Conservation (phyloP, 2,329 filamentous ascomycete species). For the Fusarium solani-melongenae region DNA sequence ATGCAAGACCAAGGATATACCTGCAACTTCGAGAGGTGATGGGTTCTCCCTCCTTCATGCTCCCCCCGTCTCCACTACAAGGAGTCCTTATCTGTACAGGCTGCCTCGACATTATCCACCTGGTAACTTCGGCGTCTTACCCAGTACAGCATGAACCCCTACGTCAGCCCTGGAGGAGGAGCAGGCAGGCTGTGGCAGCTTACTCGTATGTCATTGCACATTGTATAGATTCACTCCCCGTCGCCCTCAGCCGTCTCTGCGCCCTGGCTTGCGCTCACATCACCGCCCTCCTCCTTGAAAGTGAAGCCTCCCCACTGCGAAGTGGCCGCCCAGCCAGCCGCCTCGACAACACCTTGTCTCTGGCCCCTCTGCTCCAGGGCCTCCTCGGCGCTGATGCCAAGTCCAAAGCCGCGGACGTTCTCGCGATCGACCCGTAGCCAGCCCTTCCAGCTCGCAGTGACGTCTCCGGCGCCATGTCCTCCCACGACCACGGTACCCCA, state of each 20-base stretch:
- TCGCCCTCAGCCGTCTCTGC: not conserved
- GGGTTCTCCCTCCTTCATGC: not conserved
- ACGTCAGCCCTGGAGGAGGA: slow-evolving; percentile 5
- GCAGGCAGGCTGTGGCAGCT: not conserved
- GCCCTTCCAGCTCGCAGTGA: slow-evolving; percentile 54
- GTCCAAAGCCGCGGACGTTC: slow-evolving; percentile 52
- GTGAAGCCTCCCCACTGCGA: slow-evolving; percentile 63
- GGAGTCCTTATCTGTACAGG: slow-evolving; percentile 2
- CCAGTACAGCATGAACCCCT: not conserved
- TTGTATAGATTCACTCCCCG: not conserved
- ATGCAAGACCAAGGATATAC: not conserved
- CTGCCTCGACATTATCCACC: not conserved
- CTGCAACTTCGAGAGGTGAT: not conserved
- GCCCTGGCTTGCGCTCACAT: not conserved
- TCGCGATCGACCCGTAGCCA: slow-evolving; percentile 65
- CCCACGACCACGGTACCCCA: slow-evolving; percentile 70
- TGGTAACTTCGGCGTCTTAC: not conserved
- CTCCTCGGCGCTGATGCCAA: slow-evolving; percentile 56
- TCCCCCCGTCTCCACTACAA: not conserved
- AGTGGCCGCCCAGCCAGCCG: slow-evolving; percentile 58
- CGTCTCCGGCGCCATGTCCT: slow-evolving; percentile 49
- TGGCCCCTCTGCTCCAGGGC: slow-evolving; percentile 54
- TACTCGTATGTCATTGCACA: not conserved
- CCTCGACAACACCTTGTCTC: slow-evolving; percentile 55
- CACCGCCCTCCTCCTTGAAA: slow-evolving; percentile 47